Evolutionary conservation across 1,139 yeast species (phyloP).

Genomic region (Wickerhamiella infanticola): DNA sequence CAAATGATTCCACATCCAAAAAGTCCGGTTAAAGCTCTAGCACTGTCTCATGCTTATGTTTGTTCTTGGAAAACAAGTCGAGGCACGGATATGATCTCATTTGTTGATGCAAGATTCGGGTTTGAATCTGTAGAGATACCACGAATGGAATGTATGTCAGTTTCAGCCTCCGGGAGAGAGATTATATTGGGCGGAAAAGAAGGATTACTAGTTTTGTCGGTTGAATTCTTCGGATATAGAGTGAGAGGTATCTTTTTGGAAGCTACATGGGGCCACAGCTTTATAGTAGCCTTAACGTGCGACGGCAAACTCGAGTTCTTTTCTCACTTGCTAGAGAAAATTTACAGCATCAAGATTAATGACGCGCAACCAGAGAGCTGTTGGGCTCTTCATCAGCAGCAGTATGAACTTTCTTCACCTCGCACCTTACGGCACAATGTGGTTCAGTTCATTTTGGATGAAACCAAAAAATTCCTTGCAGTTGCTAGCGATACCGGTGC

Average conservation of each 20-base stretch:
- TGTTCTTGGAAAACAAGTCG: too few species aligned
- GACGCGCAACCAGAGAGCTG: too few species aligned
- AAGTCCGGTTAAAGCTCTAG: too few species aligned
- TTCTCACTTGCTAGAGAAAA: not conserved
- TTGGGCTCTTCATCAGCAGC: too few species aligned
- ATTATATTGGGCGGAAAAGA: not conserved
- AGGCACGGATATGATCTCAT: not conserved
- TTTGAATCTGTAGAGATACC: not conserved
- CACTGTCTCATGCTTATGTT: too few species aligned
- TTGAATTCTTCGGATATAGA: not conserved
- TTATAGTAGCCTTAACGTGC: not conserved
- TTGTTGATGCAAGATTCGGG: not conserved
- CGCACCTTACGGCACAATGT: too few species aligned
- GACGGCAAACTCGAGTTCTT: not conserved
- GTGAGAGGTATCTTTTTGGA: not conserved
- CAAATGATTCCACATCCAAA: too few species aligned
- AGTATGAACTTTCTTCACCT: too few species aligned
- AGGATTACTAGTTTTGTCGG: not conserved
- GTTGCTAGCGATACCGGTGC: slow-evolving; percentile 48
- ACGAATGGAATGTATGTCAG: not conserved
- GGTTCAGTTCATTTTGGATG: too few species aligned
- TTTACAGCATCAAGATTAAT: too few species aligned
- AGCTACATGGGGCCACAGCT: not conserved
- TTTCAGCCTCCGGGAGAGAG: not conserved
- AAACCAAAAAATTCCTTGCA: not conserved